Percentiles rank a stretch among this genome's conserved stretches.
Conservation (phyloP, 1,284 basidiomycete genomes). For the Ustilago crameri region DNA sequence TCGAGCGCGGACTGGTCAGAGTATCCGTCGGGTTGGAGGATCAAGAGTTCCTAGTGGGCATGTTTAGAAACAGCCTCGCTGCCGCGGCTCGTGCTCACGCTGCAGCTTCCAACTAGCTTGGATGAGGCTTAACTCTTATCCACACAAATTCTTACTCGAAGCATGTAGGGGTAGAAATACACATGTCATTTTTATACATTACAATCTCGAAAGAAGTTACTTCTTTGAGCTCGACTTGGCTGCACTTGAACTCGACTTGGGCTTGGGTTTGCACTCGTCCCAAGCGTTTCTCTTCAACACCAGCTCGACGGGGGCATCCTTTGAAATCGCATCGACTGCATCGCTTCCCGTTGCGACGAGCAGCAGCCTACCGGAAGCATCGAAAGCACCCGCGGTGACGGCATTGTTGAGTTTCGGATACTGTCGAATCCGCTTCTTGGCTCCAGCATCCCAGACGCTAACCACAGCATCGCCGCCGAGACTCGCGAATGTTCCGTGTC, state of each 20-base stretch:
- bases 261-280: conserved; percentile 59
- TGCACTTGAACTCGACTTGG: conserved; percentile 11
- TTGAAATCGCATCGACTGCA: conserved; percentile 34
- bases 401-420: conserved; percentile 71
- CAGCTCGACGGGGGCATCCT: conserved; percentile 26
- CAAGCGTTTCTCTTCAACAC: conserved; percentile 39
- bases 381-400: conserved; percentile 56
- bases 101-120: background rate
- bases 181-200: too few species aligned
- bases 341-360: conserved; percentile 60
- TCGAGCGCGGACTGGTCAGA: conserved; percentile 85
- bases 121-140: too few species aligned
- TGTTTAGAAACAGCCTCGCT: conserved; percentile 77
- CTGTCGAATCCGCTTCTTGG: conserved; percentile 93
- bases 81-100: conserved; percentile 72
- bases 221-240: conserved; percentile 16
- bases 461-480: conserved; percentile 91
- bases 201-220: conserved; percentile 3
- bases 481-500: conserved; percentile 92
- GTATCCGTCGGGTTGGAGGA: conserved; percentile 92
- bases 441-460: conserved; percentile 94
- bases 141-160: too few species aligned
- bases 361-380: conserved; percentile 48
- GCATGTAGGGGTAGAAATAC: too few species aligned
- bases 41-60: conserved; percentile 73